Evolutionary conservation across 2,329 filamentous ascomycete genomes (phyloP).

Genomic region (Dactylellina leptospora): DNA sequence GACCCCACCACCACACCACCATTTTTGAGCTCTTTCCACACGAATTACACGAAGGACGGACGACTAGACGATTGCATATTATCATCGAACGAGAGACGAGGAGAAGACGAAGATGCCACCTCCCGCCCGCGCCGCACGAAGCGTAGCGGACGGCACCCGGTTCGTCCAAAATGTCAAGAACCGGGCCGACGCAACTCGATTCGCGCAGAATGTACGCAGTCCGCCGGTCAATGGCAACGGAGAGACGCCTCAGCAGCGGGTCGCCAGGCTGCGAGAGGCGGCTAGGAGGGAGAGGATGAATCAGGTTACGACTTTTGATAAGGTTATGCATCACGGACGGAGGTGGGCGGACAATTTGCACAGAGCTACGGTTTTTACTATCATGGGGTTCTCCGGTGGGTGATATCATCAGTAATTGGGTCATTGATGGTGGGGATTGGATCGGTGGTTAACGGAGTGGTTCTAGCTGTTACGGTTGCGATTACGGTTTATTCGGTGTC

Average conservation of each 20-base stretch:
- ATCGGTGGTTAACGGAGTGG: slow-evolving; percentile 33
- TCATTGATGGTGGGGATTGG: background rate
- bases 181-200: slow-evolving; percentile 48
- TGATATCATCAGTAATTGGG: background rate
- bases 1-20: slow-evolving; percentile 24
- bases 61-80: background rate
- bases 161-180: slow-evolving; percentile 52
- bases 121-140: slow-evolving; percentile 34
- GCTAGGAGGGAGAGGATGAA: slow-evolving; percentile 63
- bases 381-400: slow-evolving; percentile 70
- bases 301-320: slow-evolving; percentile 67
- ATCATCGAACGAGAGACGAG: background rate
- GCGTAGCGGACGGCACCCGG: slow-evolving; percentile 48
- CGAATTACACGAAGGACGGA: background rate
- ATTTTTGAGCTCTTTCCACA: background rate
- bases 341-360: slow-evolving; percentile 70
- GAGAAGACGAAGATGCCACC: slow-evolving; percentile 25
- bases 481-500: slow-evolving; percentile 46
- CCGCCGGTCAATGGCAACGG: slow-evolving; percentile 33
- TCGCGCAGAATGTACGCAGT: slow-evolving; percentile 48
- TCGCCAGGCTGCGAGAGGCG: slow-evolving; percentile 65
- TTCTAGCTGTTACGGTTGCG: slow-evolving; percentile 47
- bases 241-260: slow-evolving; percentile 67
- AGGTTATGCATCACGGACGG: slow-evolving; percentile 65
- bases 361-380: slow-evolving; percentile 67